Evolutionary conservation across 192 early-diverging fungal species (phyloP).

Genomic region (Spizellomyces punctatus): DNA sequence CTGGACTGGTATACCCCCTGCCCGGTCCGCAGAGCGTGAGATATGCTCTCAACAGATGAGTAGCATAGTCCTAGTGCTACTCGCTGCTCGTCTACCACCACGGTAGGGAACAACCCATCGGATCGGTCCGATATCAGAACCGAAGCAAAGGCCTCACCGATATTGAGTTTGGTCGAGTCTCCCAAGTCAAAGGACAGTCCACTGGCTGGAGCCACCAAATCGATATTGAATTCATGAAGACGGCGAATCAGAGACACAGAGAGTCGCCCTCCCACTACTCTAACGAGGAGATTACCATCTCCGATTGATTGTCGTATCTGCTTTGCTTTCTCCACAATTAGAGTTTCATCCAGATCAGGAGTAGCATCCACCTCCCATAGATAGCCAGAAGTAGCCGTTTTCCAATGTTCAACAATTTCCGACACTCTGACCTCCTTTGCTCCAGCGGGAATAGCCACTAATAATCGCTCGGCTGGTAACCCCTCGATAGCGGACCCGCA

Average conservation of each 20-base stretch:
- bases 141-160: slow-evolving; percentile 32
- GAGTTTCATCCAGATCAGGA: not conserved
- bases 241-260: not conserved
- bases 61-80: slow-evolving; percentile 93
- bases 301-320: not conserved
- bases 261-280: not conserved
- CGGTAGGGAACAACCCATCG: slow-evolving; percentile 90
- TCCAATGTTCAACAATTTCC: not conserved
- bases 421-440: not conserved
- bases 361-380: not conserved
- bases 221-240: slow-evolving; percentile 3
- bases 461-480: slow-evolving; percentile 24
- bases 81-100: slow-evolving; percentile 88
- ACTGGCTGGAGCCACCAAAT: slow-evolving; percentile 10
- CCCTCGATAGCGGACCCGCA: not conserved
- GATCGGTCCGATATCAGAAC: slow-evolving; percentile 74
- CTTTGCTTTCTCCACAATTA: not conserved
- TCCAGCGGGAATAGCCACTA: slow-evolving; percentile 9
- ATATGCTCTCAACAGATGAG: slow-evolving; percentile 80
- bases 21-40: slow-evolving; percentile 74
- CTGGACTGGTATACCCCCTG: slow-evolving; percentile 94
- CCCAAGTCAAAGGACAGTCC: not conserved
- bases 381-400: not conserved
- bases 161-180: slow-evolving; percentile 12
- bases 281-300: not conserved